Base-by-base conservation (phyloP, 164 flowering plant genomes). In the Akebia trifoliata region DNA sequence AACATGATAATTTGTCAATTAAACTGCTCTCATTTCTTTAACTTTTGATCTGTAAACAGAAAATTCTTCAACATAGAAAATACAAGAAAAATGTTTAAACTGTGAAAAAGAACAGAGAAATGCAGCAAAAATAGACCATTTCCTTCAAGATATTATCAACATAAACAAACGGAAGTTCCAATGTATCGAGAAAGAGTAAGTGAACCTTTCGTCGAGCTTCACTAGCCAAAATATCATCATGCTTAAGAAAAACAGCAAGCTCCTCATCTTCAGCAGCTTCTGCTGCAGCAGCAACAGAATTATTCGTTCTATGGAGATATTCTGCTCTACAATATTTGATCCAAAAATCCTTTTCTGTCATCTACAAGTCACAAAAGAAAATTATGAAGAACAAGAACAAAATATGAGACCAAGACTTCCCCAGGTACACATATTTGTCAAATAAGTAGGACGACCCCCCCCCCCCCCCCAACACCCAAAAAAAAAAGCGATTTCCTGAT, bases 241-340 rank as follows among this genome's bases (percentile, higher is more conserved):
- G 81, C 74, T 81, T 94, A 50, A 94, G 62, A 46, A 94, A 90
- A 50, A 90, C 74, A 55, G 93, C 97, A 64, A 90, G 97, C 54
- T 88, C 93, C 72, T 88, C 97, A 74, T 94, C 99, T 73, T 85
- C 97, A 66, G 97, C 99, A 65, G 97, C 99, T 77, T 90, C 99
- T 30, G 99, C 99, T 28, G 87, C 96, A 34, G 91, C 96, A 69
- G 91, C 89, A 66, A 75, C 61, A 55, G 72, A 59, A 71, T 86
- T 90, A 76, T 72, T 85, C 10, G 87, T 78, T 60, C 84, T 80
- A 59, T 86, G 86, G 48, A 90, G 91, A 69, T 77, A 88, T 71
- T 88, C 93, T 56, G 97, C 99, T 81, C 84, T 79, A 66, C 80
- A 90, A 69, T 90, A 94, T 66, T 94, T 94, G 32, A 73, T 81